Percentiles rank a stretch among this genome's conserved stretches.
These are phyloP conservation scores for Zygoascus bituminiphila DNA, from an alignment of 805 yeast species.

Conservation along the genomic window DNA sequence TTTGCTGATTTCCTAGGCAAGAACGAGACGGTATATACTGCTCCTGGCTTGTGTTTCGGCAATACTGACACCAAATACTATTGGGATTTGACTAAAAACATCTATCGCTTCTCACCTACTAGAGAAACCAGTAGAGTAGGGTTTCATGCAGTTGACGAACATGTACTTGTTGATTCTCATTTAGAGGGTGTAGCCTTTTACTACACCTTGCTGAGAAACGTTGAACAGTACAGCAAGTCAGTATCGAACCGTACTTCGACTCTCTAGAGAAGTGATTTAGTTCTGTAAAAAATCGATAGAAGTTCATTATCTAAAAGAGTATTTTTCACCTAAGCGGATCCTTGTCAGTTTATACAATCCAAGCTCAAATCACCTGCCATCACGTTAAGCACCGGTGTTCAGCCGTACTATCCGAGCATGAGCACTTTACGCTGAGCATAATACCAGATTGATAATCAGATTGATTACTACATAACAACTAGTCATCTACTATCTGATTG, in stretches of 20 bases:
- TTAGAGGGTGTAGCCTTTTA: conserved; percentile 30
- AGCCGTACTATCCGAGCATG: no score
- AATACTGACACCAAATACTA: conserved; percentile 62
- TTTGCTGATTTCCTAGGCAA: conserved; percentile 39
- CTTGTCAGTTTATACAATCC: no score
- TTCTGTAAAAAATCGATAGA: no score
- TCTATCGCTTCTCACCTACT: conserved; percentile 51
- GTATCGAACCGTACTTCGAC: neutral
- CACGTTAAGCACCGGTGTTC: no score
- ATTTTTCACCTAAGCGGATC: no score
- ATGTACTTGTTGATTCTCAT: conserved; percentile 43
- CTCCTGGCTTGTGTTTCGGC: conserved; percentile 55
- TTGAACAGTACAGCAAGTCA: conserved; percentile 4
- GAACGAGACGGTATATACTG: conserved; percentile 34
- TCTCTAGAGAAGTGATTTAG: no score
- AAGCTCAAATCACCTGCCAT: no score
- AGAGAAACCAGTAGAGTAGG: conserved; percentile 25
- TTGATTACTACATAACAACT: no score
- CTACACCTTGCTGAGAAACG: conserved; percentile 26
- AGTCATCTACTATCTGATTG: neutral
- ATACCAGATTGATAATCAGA: no score
- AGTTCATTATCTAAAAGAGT: no score
- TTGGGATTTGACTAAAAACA: conserved; percentile 51
- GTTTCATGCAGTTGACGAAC: conserved; percentile 57
- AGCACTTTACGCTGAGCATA: no score